These are phyloP conservation scores for Falciphora oryzae DNA, from an alignment of 2,329 filamentous ascomycete species.

Conservation along the genomic window DNA sequence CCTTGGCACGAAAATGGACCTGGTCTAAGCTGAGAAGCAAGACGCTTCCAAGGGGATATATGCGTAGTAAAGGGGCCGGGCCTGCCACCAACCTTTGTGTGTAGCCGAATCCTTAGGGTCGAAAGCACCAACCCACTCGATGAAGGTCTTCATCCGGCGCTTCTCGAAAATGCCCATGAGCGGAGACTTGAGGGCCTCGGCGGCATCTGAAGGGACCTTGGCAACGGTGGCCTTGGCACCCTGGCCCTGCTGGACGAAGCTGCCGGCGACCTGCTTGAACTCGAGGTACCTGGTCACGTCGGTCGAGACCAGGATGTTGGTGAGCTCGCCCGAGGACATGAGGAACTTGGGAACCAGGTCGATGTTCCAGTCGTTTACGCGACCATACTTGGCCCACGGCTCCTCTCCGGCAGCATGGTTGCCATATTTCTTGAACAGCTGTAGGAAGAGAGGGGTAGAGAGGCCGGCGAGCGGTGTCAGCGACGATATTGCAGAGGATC, in stretches of 20 bases:
- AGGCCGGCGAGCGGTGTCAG: slow-evolving; percentile 2
- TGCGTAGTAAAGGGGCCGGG: too few species aligned
- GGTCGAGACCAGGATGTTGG: slow-evolving; percentile 96
- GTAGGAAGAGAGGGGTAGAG: slow-evolving; percentile 6
- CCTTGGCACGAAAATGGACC: background rate
- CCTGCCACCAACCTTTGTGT: slow-evolving; percentile 68
- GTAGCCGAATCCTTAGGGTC: slow-evolving; percentile 74
- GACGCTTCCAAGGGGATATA: too few species aligned
- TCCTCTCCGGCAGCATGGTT: slow-evolving; percentile 74
- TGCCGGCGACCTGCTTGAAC: slow-evolving; percentile 92
- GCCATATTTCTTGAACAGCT: slow-evolving; percentile 97
- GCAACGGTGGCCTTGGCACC: slow-evolving; percentile 84
- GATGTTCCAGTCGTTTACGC: slow-evolving; percentile 98
- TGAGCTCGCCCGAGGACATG: slow-evolving; percentile 97
- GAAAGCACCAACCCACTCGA: slow-evolving; percentile 90
- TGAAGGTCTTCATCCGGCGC: slow-evolving; percentile 90
- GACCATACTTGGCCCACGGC: slow-evolving; percentile 97
- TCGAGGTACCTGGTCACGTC: slow-evolving; percentile 85
- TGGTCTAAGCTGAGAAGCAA: too few species aligned
- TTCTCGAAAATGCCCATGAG: slow-evolving; percentile 99
- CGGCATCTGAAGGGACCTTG: slow-evolving; percentile 92
- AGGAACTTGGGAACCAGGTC: slow-evolving; percentile 97
- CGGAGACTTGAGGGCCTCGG: slow-evolving; percentile 83
- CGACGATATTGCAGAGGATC: slow-evolving; percentile 7
- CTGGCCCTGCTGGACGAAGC: slow-evolving; percentile 86